Base-by-base conservation (phyloP, 2,329 filamentous ascomycete species). In the Leptographium procerum region DNA sequence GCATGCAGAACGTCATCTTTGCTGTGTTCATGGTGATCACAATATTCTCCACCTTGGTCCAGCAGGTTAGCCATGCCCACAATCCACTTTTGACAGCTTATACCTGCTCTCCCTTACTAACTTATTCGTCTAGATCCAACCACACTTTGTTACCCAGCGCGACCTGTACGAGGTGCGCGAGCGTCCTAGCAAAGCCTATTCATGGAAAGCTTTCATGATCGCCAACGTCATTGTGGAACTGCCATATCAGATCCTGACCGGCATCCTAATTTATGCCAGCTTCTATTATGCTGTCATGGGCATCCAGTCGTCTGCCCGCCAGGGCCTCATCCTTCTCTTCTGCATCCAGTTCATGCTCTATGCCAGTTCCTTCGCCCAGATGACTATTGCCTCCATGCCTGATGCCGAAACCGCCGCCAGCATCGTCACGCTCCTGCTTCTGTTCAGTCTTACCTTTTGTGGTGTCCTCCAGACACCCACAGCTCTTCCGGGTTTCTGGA, bases 1-100 rank as follows among this genome's bases (percentile, higher is more conserved):
- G 89, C 57, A 76, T 94, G 11, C 87, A 91, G 70, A 91, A 92
- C 72, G 87, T 91, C 64, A 85, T 92, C 77, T 94, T 94, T 69
- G 80, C 83, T 67, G 87, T 92, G 63, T 95, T 94, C 78, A 88
- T 91, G 79, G 73, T 92, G 57, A 75, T 87, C 60, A 92, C 86
- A 51, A 83, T 95, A 67, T 95, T 95, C 68, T 86, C 87, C 61
- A 85, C 89, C 65, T 77, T 91, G 29, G 81, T 86, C 4, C 85
- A 90, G 67, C 87, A 90, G 66, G 87, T 86, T 50, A 91, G 92
- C 28, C 24, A 24, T 10, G 10, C 11, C 19, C 14, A 13, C 14
- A n/a, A n/a, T n/a, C n/a, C 14, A 40, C 13, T 16, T 40, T 16
- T 40, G 14, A 7, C 36, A 40, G 16, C 4, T n/a, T 24, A 11